Evolutionary conservation across 73 alveolate genomes (phyloP).

Genomic region (Paramecium sexaurelia): DNA sequence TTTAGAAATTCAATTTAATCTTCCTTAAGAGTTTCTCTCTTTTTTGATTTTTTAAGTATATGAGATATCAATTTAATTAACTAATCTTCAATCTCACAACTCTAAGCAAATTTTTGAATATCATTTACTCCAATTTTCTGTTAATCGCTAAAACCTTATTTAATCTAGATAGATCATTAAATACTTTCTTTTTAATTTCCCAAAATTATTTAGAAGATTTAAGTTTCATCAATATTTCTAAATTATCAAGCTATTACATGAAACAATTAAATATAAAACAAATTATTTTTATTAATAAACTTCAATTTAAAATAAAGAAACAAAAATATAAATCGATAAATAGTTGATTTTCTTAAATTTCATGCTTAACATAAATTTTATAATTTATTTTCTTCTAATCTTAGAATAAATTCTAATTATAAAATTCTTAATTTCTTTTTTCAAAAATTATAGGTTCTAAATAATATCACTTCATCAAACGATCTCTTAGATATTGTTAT

Average conservation of each 20-base stretch:
- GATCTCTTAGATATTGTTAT: too few species aligned
- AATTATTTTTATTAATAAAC: background rate
- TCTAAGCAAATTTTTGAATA: background rate
- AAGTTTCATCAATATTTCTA: constrained; percentile 1
- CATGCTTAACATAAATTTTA: background rate
- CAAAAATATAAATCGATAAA: background rate
- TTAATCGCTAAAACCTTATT: background rate
- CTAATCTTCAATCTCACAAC: constrained; percentile 16
- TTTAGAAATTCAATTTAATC: constrained; percentile 24
- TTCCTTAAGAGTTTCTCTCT: background rate
- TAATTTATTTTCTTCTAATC: constrained; percentile 34
- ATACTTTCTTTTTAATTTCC: constrained; percentile 10
- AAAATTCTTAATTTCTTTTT: constrained; percentile 51
- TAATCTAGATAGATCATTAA: background rate
- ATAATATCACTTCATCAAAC: too few species aligned
- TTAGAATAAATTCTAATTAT: constrained; percentile 21
- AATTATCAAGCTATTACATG: background rate
- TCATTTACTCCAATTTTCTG: background rate
- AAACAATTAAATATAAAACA: background rate
- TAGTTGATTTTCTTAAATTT: background rate
- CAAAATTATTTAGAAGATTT: background rate
- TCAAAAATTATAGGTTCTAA: too few species aligned
- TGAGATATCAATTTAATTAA: background rate
- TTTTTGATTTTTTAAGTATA: background rate
- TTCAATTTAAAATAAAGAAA: too few species aligned